Evolutionary conservation across 31 red algal species (phyloP), one percentile per base, ranked within the genome.

Genomic region (Bonnemaisonia californica): DNA sequence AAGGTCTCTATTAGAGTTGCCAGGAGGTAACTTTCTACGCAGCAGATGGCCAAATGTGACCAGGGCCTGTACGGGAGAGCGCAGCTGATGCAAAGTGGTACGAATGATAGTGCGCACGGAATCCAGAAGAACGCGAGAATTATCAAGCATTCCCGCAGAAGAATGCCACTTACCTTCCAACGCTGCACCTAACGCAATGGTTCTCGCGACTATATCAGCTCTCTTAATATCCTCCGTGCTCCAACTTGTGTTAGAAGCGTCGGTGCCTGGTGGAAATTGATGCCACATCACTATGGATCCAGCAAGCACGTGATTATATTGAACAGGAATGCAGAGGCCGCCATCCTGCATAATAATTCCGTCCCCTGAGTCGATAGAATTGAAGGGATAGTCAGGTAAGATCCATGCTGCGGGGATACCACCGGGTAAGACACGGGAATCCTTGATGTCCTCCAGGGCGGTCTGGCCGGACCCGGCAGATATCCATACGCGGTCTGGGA

Each of bases 371-470:
- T 71, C 76, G 26, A 77, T 57, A 23, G 36, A 31, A 35, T 48
- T 84, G 62, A 97, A 93, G 18, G 94, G 94, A 64, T 92, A 97
- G 41, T 92, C 74, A 34, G 94, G 94, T 24, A 97, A 74, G 22
- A 97, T 82, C 71, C 84, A 83, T 30, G 40, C 40, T 23, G 94
- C 89, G 1, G 89, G 82, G 23, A 97, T 71, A 16, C 94, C 85
- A 45, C 94, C 94, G 1, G 94, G 94, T 23, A 97, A 63, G 0
- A 58, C 41, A 30, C 55, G 59, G 11, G 85, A 74, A 33, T 4
- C 48, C 0, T 40, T 16, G 4, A 28, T 54, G 24, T 60, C 40
- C 48, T 80, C 77, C 27, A 81, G 40, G 12, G 57, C 79, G 28
- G 79, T 84, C 35, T 76, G 55, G 1, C 60, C 80, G 12, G 73